Conservation (phyloP, 2,329 filamentous ascomycete genomes). For the Aspergillus floridensis region DNA sequence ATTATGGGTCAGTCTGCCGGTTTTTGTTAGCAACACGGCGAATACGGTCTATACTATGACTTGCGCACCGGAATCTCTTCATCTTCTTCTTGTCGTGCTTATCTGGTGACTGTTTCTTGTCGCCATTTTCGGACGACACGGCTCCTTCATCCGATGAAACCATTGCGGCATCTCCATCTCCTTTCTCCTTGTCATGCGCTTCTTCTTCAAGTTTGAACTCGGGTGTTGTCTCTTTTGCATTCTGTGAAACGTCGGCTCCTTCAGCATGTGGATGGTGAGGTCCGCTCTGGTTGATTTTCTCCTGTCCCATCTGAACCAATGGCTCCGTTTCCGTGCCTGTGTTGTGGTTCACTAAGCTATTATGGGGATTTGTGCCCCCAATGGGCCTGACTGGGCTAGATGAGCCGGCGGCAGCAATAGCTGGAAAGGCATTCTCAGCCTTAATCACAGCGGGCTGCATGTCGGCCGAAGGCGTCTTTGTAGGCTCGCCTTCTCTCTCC, state of each 20-base stretch:
- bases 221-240: conserved; percentile 11
- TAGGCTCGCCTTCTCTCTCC: conserved; percentile 20
- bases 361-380: conserved; percentile 20
- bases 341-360: conserved; percentile 15
- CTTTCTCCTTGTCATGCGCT: conserved; percentile 20
- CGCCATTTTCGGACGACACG: conserved; percentile 27
- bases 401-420: conserved; percentile 12
- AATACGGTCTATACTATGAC: neutral
- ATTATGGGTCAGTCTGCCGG: conserved; percentile 77
- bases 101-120: conserved; percentile 29
- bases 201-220: conserved; percentile 13
- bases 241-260: conserved; percentile 16
- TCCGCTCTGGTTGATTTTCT: conserved; percentile 25
- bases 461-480: conserved; percentile 17
- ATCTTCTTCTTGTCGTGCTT: conserved; percentile 42
- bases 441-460: conserved; percentile 28
- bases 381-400: conserved; percentile 16
- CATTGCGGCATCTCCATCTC: conserved; percentile 17
- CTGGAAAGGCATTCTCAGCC: conserved; percentile 31
- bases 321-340: conserved; percentile 18
- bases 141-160: conserved; percentile 31
- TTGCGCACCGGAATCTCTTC: conserved; percentile 43
- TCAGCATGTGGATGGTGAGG: conserved; percentile 17
- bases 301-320: conserved; percentile 26
- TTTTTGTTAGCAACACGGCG: conserved; percentile 5